These are phyloP conservation scores for Aspergillus puulaauensis DNA, from an alignment of 2,329 filamentous ascomycete species.

Conservation along the genomic window DNA sequence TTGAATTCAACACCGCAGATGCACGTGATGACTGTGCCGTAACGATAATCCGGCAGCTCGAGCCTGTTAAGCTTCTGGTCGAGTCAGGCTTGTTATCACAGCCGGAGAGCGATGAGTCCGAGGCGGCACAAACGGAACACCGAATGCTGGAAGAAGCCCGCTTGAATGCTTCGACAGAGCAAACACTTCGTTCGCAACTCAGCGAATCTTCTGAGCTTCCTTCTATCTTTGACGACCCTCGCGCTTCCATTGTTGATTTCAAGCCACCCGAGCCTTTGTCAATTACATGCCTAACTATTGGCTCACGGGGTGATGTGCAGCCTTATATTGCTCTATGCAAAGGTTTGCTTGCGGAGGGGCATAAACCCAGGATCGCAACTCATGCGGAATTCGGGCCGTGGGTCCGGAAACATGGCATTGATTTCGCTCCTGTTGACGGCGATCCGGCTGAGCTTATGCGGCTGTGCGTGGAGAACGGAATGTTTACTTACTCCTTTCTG, in stretches of 20 bases:
- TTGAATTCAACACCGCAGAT: conserved; percentile 79
- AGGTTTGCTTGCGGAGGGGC: conserved; percentile 81
- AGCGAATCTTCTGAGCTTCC: conserved; percentile 52
- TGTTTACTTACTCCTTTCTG: conserved; percentile 91
- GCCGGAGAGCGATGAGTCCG: conserved; percentile 68
- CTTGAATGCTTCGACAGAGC: conserved; percentile 41
- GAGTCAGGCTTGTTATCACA: conserved; percentile 68
- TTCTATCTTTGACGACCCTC: conserved; percentile 86
- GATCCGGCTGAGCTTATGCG: conserved; percentile 94
- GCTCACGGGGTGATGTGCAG: conserved; percentile 92
- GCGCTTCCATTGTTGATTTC: conserved; percentile 85
- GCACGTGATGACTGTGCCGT: conserved; percentile 85
- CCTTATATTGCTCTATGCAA: conserved; percentile 97
- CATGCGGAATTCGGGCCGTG: conserved; percentile 86
- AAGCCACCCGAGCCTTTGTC: conserved; percentile 77
- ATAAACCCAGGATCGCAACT: conserved; percentile 83
- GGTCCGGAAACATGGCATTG: conserved; percentile 90
- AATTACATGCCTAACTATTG: conserved; percentile 93
- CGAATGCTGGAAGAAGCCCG: conserved; percentile 76
- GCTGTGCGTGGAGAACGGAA: conserved; percentile 94
- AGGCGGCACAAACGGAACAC: conserved; percentile 76
- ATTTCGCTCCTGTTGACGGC: conserved; percentile 83
- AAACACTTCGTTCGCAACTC: conserved; percentile 23
- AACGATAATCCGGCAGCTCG: conserved; percentile 73
- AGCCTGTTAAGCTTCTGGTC: conserved; percentile 67